Evolutionary conservation across 805 yeast genomes (phyloP).

Genomic region (Saturnispora saitoi): DNA sequence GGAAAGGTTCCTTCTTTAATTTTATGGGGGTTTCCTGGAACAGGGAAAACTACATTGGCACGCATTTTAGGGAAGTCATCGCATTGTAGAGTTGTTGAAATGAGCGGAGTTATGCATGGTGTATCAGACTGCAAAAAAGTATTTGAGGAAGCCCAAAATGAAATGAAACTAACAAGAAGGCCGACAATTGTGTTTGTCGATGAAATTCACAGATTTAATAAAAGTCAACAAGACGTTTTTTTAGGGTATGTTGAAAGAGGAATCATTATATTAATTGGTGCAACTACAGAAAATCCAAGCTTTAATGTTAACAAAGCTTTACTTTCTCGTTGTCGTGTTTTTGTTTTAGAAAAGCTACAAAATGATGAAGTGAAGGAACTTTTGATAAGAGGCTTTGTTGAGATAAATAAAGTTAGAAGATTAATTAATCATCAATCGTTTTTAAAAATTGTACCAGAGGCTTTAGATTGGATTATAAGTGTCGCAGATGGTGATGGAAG

Average conservation of each 20-base stretch:
- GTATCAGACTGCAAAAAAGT: constrained; percentile 56
- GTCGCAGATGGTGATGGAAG: constrained; percentile 87
- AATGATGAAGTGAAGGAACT: constrained; percentile 43
- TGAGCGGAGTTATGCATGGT: constrained; percentile 76
- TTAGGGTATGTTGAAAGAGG: constrained; percentile 82
- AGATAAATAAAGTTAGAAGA: constrained; percentile 52
- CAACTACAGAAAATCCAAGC: constrained; percentile 95
- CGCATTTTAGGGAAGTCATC: constrained; percentile 48
- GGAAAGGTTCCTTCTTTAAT: constrained; percentile 79
- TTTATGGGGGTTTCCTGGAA: constrained; percentile 94
- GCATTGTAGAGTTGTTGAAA: constrained; percentile 56
- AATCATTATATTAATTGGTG: constrained; percentile 75
- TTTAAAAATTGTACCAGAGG: constrained; percentile 44
- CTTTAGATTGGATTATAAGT: constrained; percentile 59
- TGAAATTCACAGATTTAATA: constrained; percentile 84
- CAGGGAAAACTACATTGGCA: constrained; percentile 78
- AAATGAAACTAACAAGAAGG: constrained; percentile 39
- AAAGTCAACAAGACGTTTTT: constrained; percentile 81
- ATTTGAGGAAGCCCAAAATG: constrained; percentile 41
- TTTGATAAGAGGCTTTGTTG: constrained; percentile 47
- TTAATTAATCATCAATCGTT: constrained; percentile 41
- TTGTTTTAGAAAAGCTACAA: constrained; percentile 51
- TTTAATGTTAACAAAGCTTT: constrained; percentile 76
- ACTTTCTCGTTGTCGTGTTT: constrained; percentile 74
- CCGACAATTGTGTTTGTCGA: constrained; percentile 76